Base-by-base conservation (phyloP, 108 stramenopile species). In the Tribonema minus region DNA sequence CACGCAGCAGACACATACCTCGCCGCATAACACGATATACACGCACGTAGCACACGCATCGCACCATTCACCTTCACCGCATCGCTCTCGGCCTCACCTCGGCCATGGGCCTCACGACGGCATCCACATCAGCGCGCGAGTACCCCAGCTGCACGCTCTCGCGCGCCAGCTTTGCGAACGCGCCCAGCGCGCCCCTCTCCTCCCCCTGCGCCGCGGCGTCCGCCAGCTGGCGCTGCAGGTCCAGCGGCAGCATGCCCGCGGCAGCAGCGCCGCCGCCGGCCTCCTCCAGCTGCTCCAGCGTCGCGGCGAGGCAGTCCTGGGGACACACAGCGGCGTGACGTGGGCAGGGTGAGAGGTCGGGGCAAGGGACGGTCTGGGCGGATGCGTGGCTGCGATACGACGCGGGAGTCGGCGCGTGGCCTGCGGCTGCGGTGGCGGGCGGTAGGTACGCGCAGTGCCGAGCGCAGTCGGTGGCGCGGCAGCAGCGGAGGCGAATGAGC, bases 231-330 rank as follows among this genome's bases (percentile, higher is more conserved):
- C 46, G 9, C 46, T 54, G 46, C 20, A 54, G 46, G 20, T 54
- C 46, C 46, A 54, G 46, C 20, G 46, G 46, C 20, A 54, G 15
- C 20, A 54, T 54, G 20, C 46, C 46, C 9, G 9, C 20, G 46
- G 15, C 15, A 54, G 9, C 20, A 20, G 15, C 15, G 46, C 64
- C 58, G 34, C 74, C 74, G 27, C 65, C 74, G 2, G 74, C 64
- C 46, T 28, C 64, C 34, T 65, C 64, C 26, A 76, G 0, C 36
- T 61, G 64, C 20, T 66, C 58, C 40, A 76, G 64, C 33, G 74
- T 76, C 2, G 65, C 63, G 58, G 41, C 58, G 6, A 76, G 74
- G 60, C 63, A 76, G 64, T 76, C 64, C 46, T 54, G 46, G 9
- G 20, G 9, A 20, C 46, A 54, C 20, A 54, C 15, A 15, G 46